Conservation (phyloP, 139 green algal species). For the Coelastrella sp. region DNA sequence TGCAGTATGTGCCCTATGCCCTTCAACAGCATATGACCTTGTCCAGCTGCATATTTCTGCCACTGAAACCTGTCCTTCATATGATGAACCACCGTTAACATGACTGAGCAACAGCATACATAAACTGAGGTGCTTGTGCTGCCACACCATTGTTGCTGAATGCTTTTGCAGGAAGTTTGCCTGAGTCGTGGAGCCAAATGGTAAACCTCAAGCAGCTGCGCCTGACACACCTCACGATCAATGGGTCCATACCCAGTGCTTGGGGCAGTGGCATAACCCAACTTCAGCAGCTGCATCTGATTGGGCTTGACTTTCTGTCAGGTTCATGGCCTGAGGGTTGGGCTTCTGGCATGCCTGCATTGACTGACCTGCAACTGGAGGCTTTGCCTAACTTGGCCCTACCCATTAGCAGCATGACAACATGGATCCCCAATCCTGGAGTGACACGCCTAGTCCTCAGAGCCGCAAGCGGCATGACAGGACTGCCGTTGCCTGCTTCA, state of each 20-base stretch:
- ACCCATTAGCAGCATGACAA: not conserved
- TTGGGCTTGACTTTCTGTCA: not conserved
- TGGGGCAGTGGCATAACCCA: conserved; percentile 4
- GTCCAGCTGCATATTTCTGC: not conserved
- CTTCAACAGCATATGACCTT: not conserved
- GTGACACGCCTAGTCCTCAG: not conserved
- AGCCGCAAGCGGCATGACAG: not conserved
- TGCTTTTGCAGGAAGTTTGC: not conserved
- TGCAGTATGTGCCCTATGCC: not conserved
- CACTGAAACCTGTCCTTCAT: not conserved
- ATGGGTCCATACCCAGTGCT: not conserved
- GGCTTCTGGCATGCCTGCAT: not conserved
- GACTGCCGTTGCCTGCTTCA: not conserved
- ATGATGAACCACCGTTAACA: not conserved
- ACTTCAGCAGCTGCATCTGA: conserved; percentile 14
- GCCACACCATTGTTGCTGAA: conserved; percentile 5
- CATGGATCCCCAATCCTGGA: not conserved
- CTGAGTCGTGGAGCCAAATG: not conserved
- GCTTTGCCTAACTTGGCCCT: not conserved
- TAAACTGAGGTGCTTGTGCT: too few species aligned
- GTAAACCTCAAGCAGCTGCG: not conserved
- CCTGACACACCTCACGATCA: not conserved
- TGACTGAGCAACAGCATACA: too few species aligned
- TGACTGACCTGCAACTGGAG: not conserved
- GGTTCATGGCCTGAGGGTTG: not conserved